Evolutionary conservation across 148 eudicot genomes (phyloP).

Genomic region (Silene uniflora): DNA sequence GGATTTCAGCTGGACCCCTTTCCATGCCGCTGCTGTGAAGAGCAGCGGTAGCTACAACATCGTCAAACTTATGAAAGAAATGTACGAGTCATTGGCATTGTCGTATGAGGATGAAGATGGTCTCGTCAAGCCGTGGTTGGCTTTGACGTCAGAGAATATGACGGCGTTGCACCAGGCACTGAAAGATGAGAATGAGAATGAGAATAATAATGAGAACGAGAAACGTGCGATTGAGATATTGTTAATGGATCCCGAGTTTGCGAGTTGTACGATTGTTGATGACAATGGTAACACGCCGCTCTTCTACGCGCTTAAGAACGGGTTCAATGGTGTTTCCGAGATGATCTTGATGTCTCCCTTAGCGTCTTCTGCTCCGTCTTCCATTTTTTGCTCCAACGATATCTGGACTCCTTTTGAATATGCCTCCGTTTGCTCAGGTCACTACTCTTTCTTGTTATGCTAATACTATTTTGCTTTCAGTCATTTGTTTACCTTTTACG

Average conservation of each 20-base stretch:
- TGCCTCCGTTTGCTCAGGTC: conserved; percentile 6
- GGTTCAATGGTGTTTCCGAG: background rate
- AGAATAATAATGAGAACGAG: background rate
- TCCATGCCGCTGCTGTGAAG: background rate
- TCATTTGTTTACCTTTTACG: too few relatives aligned
- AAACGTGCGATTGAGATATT: background rate
- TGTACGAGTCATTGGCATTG: background rate
- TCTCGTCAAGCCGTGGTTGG: conserved; percentile 14
- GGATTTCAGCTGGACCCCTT: background rate
- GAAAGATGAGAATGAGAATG: background rate
- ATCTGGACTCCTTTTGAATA: conserved; percentile 1
- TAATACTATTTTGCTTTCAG: too few relatives aligned
- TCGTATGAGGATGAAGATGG: background rate
- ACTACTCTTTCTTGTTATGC: too few relatives aligned
- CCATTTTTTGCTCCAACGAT: background rate
- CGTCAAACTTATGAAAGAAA: background rate
- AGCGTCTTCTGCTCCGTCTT: background rate
- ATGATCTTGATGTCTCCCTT: conserved; percentile 3
- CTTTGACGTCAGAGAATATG: background rate
- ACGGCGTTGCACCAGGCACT: background rate
- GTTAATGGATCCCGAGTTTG: background rate
- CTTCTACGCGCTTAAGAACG: background rate
- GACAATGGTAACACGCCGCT: background rate
- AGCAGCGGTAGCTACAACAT: too few relatives aligned
- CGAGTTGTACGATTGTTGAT: background rate